Conservation (phyloP, 202 grass and related monocot genomes). For the Eragrostis tef region DNA sequence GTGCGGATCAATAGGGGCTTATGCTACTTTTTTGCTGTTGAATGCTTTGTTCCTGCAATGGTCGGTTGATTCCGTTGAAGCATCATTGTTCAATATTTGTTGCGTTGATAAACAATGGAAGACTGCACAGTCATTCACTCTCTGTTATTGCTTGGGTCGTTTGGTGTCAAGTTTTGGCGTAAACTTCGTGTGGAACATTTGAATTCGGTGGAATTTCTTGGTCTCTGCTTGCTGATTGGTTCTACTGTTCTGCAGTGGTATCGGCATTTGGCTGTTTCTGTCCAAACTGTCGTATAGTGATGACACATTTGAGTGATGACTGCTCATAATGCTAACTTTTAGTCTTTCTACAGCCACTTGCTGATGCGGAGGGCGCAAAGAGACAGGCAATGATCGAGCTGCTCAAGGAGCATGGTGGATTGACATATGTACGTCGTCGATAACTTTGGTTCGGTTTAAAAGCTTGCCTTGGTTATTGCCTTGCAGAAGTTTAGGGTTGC, state of each 20-base stretch:
- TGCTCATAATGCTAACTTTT: constrained; percentile 35
- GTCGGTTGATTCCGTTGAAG: not conserved
- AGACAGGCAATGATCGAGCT: constrained; percentile 74
- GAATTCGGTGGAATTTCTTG: not conserved
- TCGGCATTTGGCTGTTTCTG: not conserved
- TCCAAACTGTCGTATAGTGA: not conserved
- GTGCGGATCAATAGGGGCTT: not conserved
- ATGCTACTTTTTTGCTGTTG: not conserved
- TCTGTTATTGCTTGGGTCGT: not conserved
- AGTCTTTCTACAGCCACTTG: constrained; percentile 68
- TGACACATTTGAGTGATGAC: not conserved
- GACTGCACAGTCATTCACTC: not conserved
- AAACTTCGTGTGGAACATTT: constrained; percentile 7
- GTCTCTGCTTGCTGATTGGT: constrained; percentile 21
- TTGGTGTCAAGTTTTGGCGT: constrained; percentile 10
- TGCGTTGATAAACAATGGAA: not conserved
- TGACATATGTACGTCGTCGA: constrained; percentile 70
- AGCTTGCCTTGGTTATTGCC: constrained; percentile 19
- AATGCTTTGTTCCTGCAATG: constrained; percentile 20
- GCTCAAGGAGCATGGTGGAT: constrained; percentile 78
- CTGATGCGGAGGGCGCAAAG: constrained; percentile 94
- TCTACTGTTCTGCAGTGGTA: not conserved
- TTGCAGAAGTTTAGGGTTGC: constrained; percentile 39
- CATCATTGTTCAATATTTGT: not conserved
- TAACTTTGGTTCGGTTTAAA: constrained; percentile 36